Evolutionary conservation across 768 basidiomycete species (phyloP).

Genomic region (Leucocoprinus sp.): DNA sequence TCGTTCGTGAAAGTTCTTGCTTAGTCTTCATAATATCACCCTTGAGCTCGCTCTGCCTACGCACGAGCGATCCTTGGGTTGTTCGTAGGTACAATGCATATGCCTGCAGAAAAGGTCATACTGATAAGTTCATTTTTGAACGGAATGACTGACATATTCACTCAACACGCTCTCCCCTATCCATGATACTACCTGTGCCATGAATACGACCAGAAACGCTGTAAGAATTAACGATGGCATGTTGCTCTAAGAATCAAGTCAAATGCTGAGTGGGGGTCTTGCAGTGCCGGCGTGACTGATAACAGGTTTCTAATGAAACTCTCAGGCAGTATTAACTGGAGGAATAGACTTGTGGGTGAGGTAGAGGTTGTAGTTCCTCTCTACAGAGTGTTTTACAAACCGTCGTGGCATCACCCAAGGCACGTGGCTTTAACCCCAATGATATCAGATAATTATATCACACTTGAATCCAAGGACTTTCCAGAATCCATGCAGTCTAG

Average conservation of each 20-base stretch:
- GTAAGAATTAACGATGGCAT: conserved; percentile 73
- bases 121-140: not conserved
- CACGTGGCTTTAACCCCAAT: no score
- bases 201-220: conserved; percentile 74
- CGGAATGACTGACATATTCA: conserved; percentile 55
- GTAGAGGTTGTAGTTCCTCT: no score
- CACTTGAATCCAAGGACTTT: no score
- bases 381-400: no score
- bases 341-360: not conserved
- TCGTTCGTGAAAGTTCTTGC: conserved; percentile 80
- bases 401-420: no score
- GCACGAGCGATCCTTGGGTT: conserved; percentile 46
- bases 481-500: no score
- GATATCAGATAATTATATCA: no score
- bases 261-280: not conserved
- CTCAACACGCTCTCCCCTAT: conserved; percentile 79
- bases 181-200: conserved; percentile 83
- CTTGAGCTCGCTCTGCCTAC: conserved; percentile 67
- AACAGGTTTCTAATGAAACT: no score
- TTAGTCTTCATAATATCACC: conserved; percentile 72
- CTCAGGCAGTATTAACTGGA: no score
- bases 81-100: conserved; percentile 64
- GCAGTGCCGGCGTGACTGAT: no score
- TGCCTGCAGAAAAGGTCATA: conserved; percentile 34
- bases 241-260: not conserved